These are phyloP conservation scores for Irpex rosettiformis DNA, from an alignment of 1,284 basidiomycete genomes.

Conservation along the genomic window DNA sequence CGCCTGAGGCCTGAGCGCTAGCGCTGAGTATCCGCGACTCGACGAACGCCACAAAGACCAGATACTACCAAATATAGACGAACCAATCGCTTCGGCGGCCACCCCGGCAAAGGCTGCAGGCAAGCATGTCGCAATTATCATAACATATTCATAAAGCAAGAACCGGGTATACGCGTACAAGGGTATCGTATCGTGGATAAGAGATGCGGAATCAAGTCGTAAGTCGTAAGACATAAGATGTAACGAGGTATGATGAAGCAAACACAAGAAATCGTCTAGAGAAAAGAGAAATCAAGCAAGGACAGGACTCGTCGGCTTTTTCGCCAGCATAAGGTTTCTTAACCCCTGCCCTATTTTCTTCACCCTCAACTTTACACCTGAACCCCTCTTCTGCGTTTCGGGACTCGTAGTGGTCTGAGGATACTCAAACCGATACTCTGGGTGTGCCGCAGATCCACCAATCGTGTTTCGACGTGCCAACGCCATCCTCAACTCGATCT, in stretches of 20 bases:
- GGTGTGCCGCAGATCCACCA: conserved; percentile 7
- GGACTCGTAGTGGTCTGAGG: conserved; percentile 9
- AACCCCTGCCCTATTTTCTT: conserved; percentile 41
- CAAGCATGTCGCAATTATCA: neutral
- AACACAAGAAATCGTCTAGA: too few relatives aligned
- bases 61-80: neutral
- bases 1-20: too few relatives aligned
- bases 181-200: neutral
- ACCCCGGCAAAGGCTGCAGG: too few relatives aligned
- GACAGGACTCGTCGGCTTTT: neutral
- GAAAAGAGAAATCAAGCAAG: neutral
- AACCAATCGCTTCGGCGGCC: neutral
- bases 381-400: conserved; percentile 5
- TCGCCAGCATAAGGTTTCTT: conserved; percentile 34
- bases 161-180: neutral
- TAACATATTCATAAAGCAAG: too few relatives aligned
- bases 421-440: conserved; percentile 19
- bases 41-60: conserved; percentile 3
- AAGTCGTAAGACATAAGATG: neutral
- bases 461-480: conserved; percentile 38
- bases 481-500: conserved; percentile 55
- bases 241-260: neutral
- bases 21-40: neutral
- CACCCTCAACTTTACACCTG: conserved; percentile 32
- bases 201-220: neutral